Percentiles rank a stretch among this genome's conserved stretches.
These are phyloP conservation scores for Protomyces inouyei DNA, from an alignment of 1,139 yeast genomes.

Conservation along the genomic window DNA sequence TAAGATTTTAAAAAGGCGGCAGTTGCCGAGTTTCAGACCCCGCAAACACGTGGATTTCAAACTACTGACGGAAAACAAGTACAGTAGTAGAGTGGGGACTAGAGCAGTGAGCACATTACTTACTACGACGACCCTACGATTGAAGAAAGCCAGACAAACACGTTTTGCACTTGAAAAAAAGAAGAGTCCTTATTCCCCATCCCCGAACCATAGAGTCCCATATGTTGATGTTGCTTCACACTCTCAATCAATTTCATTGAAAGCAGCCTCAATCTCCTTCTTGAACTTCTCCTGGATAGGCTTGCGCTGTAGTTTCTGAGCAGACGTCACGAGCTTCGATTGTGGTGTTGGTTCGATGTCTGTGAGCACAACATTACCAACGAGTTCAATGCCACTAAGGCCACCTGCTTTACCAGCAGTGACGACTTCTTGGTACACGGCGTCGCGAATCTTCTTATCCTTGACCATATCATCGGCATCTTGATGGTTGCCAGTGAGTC, in stretches of 20 bases:
- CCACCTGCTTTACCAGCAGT: constrained; percentile 79
- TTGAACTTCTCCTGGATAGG: constrained; percentile 61
- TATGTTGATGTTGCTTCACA: background rate
- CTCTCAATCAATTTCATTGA: constrained; percentile 34
- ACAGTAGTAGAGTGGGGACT: too few species aligned
- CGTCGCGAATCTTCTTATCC: constrained; percentile 54
- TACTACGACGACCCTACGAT: too few species aligned
- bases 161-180: too few species aligned
- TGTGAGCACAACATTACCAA: constrained; percentile 70
- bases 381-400: constrained; percentile 75
- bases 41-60: too few species aligned
- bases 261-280: constrained; percentile 39
- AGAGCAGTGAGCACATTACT: too few species aligned
- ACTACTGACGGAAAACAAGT: too few species aligned
- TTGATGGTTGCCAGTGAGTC: constrained; percentile 49
- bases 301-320: constrained; percentile 93
- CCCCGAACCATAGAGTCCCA: too few species aligned
- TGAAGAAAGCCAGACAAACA: too few species aligned
- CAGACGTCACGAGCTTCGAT: constrained; percentile 87
- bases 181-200: too few species aligned
- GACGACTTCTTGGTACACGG: constrained; percentile 56
- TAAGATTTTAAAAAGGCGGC: too few species aligned
- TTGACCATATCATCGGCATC: constrained; percentile 52
- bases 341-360: constrained; percentile 98
- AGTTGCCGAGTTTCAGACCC: too few species aligned